phyloP scores from a whole-genome alignment of 2,329 filamentous ascomycete genomes.

The Zymoseptoria tritici region DNA sequence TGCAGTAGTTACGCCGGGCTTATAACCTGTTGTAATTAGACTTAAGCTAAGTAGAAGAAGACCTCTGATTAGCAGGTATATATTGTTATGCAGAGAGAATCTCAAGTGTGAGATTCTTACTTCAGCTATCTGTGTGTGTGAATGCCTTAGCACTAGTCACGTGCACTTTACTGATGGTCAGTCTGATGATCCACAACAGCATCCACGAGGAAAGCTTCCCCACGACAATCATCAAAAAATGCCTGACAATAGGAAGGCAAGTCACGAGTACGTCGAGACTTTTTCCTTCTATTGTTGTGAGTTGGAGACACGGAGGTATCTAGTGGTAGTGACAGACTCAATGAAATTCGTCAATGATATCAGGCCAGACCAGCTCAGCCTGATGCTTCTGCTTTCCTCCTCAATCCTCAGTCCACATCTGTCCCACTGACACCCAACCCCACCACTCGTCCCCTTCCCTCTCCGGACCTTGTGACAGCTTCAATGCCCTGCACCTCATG shows the following conservation, averaged over 20 bases:
- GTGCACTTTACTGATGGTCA: too few relatives aligned
- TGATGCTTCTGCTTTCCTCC: background rate
- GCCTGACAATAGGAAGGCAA: background rate
- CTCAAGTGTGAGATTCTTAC: too few relatives aligned
- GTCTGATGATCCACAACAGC: too few relatives aligned
- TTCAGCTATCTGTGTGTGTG: too few relatives aligned
- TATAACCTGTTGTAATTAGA: too few relatives aligned
- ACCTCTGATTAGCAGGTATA: too few relatives aligned
- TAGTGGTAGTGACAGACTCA: background rate
- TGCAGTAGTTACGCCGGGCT: too few relatives aligned
- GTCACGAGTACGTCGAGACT: background rate
- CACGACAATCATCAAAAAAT: background rate
- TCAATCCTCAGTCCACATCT: background rate
- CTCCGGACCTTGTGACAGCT: background rate
- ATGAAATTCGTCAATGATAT: background rate
- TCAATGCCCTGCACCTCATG: constrained; percentile 14
- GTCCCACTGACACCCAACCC: background rate
- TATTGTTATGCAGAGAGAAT: too few relatives aligned
- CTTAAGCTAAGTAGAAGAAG: too few relatives aligned
- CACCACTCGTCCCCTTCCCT: background rate
- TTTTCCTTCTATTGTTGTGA: too few relatives aligned
- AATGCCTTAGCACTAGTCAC: too few relatives aligned
- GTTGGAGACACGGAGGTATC: background rate
- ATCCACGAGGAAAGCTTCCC: background rate
- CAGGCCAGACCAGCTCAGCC: background rate